phyloP scores from a whole-genome alignment of 352 stramenopile species.

The Phytophthora cajani region DNA sequence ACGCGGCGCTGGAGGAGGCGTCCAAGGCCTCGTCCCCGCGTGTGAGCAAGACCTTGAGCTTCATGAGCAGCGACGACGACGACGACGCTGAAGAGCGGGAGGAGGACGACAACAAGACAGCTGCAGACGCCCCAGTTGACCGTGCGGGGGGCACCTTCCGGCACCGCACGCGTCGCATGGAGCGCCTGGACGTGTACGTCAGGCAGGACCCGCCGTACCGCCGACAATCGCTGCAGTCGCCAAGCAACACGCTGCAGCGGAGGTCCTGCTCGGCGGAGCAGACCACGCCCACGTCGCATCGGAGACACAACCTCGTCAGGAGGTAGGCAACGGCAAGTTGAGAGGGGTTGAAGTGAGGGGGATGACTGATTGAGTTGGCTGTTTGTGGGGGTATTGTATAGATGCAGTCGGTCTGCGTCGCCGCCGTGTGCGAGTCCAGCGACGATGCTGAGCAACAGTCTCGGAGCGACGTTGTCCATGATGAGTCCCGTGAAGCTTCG shows the following conservation, averaged over 20 bases:
- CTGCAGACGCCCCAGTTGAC: background rate
- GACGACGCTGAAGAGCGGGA: constrained; percentile 20
- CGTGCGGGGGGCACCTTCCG: constrained; percentile 27
- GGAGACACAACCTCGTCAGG: constrained; percentile 11
- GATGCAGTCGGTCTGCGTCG: constrained; percentile 28
- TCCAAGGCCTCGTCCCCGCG: constrained; percentile 24
- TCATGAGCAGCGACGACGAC: constrained; percentile 41
- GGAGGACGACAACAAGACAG: constrained; percentile 10
- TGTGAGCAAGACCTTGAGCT: constrained; percentile 47
- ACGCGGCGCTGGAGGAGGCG: constrained; percentile 34
- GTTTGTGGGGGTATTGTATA: background rate
- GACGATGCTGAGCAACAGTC: constrained; percentile 39
- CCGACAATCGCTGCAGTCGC: constrained; percentile 14
- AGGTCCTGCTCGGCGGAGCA: constrained; percentile 30
- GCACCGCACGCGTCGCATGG: constrained; percentile 35
- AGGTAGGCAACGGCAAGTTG: constrained; percentile 11
- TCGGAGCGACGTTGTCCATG: constrained; percentile 50
- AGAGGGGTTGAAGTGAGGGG: no score
- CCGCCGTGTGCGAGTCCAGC: constrained; percentile 51
- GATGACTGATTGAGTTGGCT: background rate
- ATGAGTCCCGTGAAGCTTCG: constrained; percentile 35
- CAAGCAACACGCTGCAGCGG: constrained; percentile 18
- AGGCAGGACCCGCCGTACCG: constrained; percentile 32
- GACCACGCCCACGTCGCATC: constrained; percentile 22
- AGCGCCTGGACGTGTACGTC: constrained; percentile 32